Base-by-base conservation (phyloP, 2,329 filamentous ascomycete genomes). In the Microcyclosporella mali region DNA sequence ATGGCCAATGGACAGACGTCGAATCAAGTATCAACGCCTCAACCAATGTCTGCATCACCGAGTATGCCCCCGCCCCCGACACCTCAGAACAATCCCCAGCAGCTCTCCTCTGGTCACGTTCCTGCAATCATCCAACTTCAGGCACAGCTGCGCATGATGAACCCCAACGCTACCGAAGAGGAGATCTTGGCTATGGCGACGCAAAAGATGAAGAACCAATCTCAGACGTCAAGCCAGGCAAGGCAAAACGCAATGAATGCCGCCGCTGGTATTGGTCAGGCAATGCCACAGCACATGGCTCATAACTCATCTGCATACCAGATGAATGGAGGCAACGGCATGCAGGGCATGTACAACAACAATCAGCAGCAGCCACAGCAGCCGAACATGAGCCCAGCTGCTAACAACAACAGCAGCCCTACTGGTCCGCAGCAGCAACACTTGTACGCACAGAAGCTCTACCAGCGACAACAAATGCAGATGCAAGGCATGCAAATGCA, bases 81-180 rank as follows among this genome's bases (percentile, higher is more conserved):
- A 15, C 61, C 60, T n/a, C 52, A 54, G 30, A 49, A 43, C 2
- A 47, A 46, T 29, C 35, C 45, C 28, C 73, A 73, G 50, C 64
- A 70, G 41, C 65, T 78, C 33, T 74, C 70, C 16, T 74, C 67
- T 37, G 72, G 73, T 16, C 71, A 75, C 51, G 69, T 77, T 33
- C 75, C 75, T 11, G 71, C 71, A 7, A 73, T 79, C 45, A 74
- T 71, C 42, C 71, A 68, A 44, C 70, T 78, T 41, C 68, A 71
- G 45, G 73, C 70, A 47, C 70, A 74, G 30, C 68, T 79, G 12
- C 70, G 74, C 49, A 65, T 65, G 41, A 70, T 61, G 50, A 69
- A 77, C 49, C 75, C 75, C 1, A 68, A 70, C 41, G 62, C 75
- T 49, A 65, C 72, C 1, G 67, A 70, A 3, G 75, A 79, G 18